These are phyloP conservation scores for Candida insectalens DNA, from an alignment of 805 yeast species.

Conservation along the genomic window DNA sequence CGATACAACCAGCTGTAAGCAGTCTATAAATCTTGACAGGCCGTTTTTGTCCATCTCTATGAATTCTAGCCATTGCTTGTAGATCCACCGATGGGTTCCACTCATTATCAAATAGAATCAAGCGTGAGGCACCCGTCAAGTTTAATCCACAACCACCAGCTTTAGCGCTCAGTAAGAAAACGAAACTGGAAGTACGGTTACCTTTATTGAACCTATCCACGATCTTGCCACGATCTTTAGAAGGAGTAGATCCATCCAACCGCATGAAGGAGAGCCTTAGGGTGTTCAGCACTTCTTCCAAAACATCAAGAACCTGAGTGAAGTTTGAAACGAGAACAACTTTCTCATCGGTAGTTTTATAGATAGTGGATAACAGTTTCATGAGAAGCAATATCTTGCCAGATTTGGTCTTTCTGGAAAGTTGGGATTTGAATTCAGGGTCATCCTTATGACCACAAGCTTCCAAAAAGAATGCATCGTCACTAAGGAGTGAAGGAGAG, in stretches of 20 bases:
- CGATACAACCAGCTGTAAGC: constrained; percentile 82
- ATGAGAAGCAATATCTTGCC: constrained; percentile 64
- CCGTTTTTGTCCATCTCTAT: constrained; percentile 81
- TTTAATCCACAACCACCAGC: constrained; percentile 94
- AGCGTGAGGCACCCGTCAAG: constrained; percentile 79
- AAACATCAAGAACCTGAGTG: constrained; percentile 75
- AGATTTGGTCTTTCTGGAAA: constrained; percentile 25
- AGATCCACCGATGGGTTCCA: constrained; percentile 94
- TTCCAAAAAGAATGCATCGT: constrained; percentile 37
- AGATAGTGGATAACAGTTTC: constrained; percentile 43
- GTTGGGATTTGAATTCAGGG: constrained; percentile 17
- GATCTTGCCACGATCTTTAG: constrained; percentile 49
- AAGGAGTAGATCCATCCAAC: constrained; percentile 79
- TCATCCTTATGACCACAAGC: constrained; percentile 13
- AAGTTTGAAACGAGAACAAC: constrained; percentile 81
- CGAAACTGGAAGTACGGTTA: constrained; percentile 32
- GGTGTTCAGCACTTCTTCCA: constrained; percentile 46
- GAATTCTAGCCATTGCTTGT: constrained; percentile 94
- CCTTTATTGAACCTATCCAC: constrained; percentile 61
- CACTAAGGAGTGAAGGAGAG: constrained; percentile 54
- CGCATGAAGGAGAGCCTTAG: constrained; percentile 45
- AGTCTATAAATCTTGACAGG: constrained; percentile 78
- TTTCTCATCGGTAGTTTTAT: constrained; percentile 44
- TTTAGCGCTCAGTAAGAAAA: constrained; percentile 75
- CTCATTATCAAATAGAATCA: constrained; percentile 83